Evolutionary conservation across 2,329 filamentous ascomycete species (phyloP), one percentile per base, ranked within the genome.

Genomic region (Calonectria hawksworthii): DNA sequence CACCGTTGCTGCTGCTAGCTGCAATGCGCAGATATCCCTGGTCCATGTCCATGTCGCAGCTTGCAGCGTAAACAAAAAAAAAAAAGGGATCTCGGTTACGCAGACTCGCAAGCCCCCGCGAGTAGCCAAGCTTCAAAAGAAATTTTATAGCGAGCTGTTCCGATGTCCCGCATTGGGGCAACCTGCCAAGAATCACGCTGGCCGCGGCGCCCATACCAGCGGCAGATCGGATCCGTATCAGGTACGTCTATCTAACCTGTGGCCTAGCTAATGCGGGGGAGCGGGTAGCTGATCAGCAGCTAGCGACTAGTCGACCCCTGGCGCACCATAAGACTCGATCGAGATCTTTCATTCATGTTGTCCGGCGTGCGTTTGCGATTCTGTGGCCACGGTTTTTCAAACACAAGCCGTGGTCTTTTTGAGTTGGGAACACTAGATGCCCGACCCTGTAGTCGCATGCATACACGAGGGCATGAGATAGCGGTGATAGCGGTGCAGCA

Each of bases 261-360:
- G n/a, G 34, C n/a, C 34, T 63, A 21, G 56, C 61, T 34, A 32
- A 65, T 65, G 61, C 41, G 61, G 41, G 61, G 38, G 38, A 65
- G 41, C 44, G 61, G 61, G 61, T 47, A 47, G n/a, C 26, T 50
- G 61, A 65, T 65, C 26, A 23, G 41, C 41, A 26, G 28, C 61
- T 65, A 65, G 56, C 32, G 26, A 65, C 18, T 65, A 50, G 61
- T 11, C 26, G n/a, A 10, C 41, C 61, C 61, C 28, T 65, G 61
- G 38, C 41, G 61, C 18, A 34, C 18, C 61, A 34, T 65, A 14
- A 23, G 30, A 26, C 61, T 44, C 21, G 6, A 50, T 44, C 36
- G 38, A 50, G 41, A 36, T 38, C 6, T n/a, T 14, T 34, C 4
- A 63, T 36, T 34, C 18, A 44, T 65, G 38, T 44, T 14, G 61